Evolutionary conservation across 208 protist genomes (phyloP).

Genomic region (Naegleria fowleri): DNA sequence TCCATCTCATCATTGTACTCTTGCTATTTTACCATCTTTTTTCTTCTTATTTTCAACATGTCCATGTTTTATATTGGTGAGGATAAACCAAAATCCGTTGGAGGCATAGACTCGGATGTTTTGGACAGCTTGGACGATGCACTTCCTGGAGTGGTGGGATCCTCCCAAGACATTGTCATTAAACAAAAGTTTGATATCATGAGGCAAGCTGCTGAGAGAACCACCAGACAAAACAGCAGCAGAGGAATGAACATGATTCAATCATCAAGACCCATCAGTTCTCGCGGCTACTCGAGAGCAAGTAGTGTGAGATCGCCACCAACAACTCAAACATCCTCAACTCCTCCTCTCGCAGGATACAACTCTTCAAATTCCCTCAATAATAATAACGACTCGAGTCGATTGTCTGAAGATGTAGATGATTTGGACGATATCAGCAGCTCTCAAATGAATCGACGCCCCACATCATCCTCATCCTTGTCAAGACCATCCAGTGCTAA

Average conservation of each 20-base stretch:
- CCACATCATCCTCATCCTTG: background rate
- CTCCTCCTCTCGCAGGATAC: background rate
- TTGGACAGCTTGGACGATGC: background rate
- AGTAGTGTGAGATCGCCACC: background rate
- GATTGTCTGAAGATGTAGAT: background rate
- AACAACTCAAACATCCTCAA: background rate
- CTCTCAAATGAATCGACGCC: background rate
- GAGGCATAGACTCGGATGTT: background rate
- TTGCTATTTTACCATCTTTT: too few relatives aligned
- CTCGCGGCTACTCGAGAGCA: background rate
- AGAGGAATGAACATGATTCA: constrained; percentile 1
- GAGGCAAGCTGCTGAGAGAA: constrained; percentile 2
- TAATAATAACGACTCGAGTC: background rate
- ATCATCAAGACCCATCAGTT: background rate
- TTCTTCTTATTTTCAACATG: background rate
- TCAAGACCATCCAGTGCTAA: background rate
- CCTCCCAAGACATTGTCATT: background rate
- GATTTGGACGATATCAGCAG: background rate
- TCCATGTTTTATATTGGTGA: constrained; percentile 1
- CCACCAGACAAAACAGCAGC: background rate
- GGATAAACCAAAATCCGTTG: background rate
- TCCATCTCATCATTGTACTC: too few relatives aligned
- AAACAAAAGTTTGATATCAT: constrained; percentile 10
- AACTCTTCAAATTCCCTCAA: background rate
- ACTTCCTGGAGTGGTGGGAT: background rate